Percentiles rank a stretch among this genome's conserved stretches.
Conservation (phyloP, 1,284 basidiomycete species). For the Lentinula novae-zelandiae region DNA sequence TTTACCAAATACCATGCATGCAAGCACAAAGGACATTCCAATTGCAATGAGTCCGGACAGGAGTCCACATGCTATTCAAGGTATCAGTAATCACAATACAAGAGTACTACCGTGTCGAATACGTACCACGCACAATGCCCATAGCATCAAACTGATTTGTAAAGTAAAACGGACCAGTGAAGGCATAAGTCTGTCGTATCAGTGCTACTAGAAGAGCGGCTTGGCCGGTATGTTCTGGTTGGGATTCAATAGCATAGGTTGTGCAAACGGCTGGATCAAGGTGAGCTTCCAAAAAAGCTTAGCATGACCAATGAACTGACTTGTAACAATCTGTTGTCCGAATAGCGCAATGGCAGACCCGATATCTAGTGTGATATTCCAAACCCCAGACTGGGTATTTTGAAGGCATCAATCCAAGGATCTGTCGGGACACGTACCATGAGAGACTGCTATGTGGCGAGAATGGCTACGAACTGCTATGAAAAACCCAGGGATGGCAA, state of each 20-base stretch:
- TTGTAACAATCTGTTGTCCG: slow-evolving; percentile 3
- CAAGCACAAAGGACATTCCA: neutral
- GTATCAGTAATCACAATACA: neutral
- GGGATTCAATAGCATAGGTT: slow-evolving; percentile 6
- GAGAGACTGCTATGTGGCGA: neutral
- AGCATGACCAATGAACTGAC: neutral
- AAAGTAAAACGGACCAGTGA: slow-evolving; percentile 6
- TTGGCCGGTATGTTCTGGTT: neutral
- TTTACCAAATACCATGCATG: neutral
- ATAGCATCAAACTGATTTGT: neutral
- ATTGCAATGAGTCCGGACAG: neutral
- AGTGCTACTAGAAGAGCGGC: slow-evolving; percentile 3
- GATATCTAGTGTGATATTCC: slow-evolving; percentile 2
- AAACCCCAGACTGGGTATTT: neutral
- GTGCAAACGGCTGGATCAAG: neutral
- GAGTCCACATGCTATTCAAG: neutral
- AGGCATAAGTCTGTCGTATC: slow-evolving; percentile 2
- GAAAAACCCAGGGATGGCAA: slow-evolving; percentile 1
- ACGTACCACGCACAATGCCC: neutral
- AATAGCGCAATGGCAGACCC: slow-evolving; percentile 1
- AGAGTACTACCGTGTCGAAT: neutral
- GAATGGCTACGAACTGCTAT: neutral
- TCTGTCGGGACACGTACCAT: neutral
- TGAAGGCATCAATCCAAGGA: neutral
- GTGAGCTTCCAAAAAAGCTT: no score